Conservation (phyloP, 805 yeast species). For the Ascoidea asiatica region DNA sequence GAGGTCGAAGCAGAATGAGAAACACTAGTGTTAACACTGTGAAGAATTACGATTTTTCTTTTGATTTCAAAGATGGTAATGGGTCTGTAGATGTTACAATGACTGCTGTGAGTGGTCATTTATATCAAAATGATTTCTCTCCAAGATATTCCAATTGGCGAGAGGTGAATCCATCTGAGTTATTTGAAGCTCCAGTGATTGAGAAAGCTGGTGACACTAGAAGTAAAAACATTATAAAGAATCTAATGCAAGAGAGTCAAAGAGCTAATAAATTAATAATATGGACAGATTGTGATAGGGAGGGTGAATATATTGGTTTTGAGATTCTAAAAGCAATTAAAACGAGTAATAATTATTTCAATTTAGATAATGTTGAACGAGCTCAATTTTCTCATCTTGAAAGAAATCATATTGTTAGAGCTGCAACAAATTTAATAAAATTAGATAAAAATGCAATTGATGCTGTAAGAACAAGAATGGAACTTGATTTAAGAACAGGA, state of each 20-base stretch:
- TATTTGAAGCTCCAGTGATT: slow-evolving; percentile 62
- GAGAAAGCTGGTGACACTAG: slow-evolving; percentile 25
- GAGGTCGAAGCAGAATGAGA: slow-evolving; percentile 42
- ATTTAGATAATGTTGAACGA: slow-evolving; percentile 41
- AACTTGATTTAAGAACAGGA: slow-evolving; percentile 82
- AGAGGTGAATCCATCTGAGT: slow-evolving; percentile 41
- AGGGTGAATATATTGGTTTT: slow-evolving; percentile 86
- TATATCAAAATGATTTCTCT: slow-evolving; percentile 54
- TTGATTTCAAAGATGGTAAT: slow-evolving; percentile 40
- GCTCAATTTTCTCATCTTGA: slow-evolving; percentile 86
- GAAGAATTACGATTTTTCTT: slow-evolving; percentile 68
- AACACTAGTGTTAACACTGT: slow-evolving; percentile 45
- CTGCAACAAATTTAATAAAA: slow-evolving; percentile 54
- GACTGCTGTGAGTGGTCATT: slow-evolving; percentile 87
- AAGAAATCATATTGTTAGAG: slow-evolving; percentile 52
- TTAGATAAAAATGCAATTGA: slow-evolving; percentile 59
- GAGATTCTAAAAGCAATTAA: slow-evolving; percentile 67
- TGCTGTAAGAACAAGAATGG: slow-evolving; percentile 80
- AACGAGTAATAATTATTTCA: slow-evolving; percentile 31
- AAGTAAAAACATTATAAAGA: slow-evolving; percentile 38
- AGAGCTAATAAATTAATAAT: slow-evolving; percentile 58
- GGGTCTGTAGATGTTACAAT: slow-evolving; percentile 73
- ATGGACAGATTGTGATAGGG: slow-evolving; percentile 98
- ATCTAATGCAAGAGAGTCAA: slow-evolving; percentile 55
- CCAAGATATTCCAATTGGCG: slow-evolving; percentile 48